Conservation (phyloP, 768 basidiomycete species). For the Podaxis carcinomalis region DNA sequence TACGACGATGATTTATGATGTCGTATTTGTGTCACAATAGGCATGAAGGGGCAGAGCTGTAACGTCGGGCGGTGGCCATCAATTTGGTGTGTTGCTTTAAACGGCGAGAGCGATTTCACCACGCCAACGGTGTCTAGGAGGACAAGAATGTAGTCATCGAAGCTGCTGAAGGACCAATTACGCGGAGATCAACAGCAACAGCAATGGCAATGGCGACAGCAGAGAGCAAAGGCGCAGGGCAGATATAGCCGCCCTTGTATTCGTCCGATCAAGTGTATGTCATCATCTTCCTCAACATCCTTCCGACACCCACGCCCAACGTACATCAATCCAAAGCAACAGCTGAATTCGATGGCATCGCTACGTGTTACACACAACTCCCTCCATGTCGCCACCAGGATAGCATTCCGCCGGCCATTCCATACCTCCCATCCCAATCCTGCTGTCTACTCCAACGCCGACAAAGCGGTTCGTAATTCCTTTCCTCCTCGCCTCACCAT, state of each 20-base stretch:
- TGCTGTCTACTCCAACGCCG: conserved; percentile 41
- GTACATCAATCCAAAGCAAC: not conserved
- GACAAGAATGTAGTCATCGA: not conserved
- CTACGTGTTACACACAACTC: not conserved
- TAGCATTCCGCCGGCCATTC: conserved; percentile 22
- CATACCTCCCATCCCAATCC: conserved; percentile 36
- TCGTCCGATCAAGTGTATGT: not conserved
- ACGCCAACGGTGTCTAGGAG: not conserved
- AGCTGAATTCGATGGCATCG: not conserved
- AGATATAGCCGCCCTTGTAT: not conserved
- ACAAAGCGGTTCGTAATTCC: conserved; percentile 35
- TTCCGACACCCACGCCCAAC: not conserved
- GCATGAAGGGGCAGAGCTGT: not conserved
- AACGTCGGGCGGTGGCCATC: not conserved
- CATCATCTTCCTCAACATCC: not conserved
- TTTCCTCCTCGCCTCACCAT: not conserved
- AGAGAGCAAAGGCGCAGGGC: not conserved
- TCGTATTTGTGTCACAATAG: not conserved
- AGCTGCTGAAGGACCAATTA: not conserved
- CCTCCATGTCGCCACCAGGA: not conserved
- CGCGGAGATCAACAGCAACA: not conserved
- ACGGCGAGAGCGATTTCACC: not conserved
- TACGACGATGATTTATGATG: too few species aligned
- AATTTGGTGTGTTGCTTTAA: not conserved
- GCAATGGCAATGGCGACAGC: not conserved